Base-by-base conservation (phyloP, 2,329 filamentous ascomycete genomes). In the Diaporthe sp. region DNA sequence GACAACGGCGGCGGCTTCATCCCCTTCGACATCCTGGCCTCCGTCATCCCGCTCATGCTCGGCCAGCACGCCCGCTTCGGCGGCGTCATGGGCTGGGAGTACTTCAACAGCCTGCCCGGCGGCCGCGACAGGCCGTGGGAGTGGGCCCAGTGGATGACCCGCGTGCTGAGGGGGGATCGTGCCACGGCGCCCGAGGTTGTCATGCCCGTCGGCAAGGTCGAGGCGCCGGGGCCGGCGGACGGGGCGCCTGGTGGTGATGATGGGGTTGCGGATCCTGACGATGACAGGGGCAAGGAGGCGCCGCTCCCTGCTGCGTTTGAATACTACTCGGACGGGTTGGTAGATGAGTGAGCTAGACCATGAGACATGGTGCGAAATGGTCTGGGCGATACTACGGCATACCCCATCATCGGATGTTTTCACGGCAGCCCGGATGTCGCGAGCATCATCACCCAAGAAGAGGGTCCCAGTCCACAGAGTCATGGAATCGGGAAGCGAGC, bases 61-160 rank as follows among this genome's bases (percentile, higher is more conserved):
- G 83, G 87, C 34, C 89, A 88, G 78, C 94, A 93, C 79, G 88
- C 90, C 4, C 86, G 85, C 2, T 95, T 96, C 81, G 94, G 94
- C 2, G 94, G 94, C 1, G 92, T 96, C 0, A 95, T 95, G 92
- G 94, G 94, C 3, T 96, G 94, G 94, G 94, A 97, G 83, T 96
- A 95, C 80, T 96, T 95, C 85, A 95, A 95, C 83, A 88, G 90
- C 60, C 82, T 91, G 73, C 92, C 92, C 0, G 91, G 91, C 1
- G 91, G 88, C 34, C 83, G 84, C 67, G 86, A 87, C 42, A 85
- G 86, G 74, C 92, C 93, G 2, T 95, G 93, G 93, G 89, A 94
- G 78, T 96, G 94, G 94, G 93, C 92, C 1, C 88, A 88, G 61
- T 88, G 87, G 75, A 92, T 96, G 87, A 90, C 90, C 1, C 81